Conservation (phyloP, 495 filamentous ascomycete genomes). For the Symbiotaphrina buchneri region DNA sequence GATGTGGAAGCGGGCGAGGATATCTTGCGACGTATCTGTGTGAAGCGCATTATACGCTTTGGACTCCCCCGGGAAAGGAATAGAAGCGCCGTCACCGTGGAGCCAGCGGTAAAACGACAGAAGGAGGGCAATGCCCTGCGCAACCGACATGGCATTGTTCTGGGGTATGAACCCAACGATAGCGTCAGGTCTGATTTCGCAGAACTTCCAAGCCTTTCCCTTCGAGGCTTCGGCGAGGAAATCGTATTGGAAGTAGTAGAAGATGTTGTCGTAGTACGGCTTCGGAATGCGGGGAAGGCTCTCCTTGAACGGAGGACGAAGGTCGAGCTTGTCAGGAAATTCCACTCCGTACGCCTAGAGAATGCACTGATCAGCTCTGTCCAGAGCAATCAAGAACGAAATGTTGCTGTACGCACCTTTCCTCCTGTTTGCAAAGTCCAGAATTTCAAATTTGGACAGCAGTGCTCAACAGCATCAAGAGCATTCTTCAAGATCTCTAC, state of each 20-base stretch:
- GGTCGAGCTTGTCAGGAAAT: conserved; percentile 12
- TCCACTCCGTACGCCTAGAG: conserved; percentile 15
- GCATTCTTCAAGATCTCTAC: too few species aligned
- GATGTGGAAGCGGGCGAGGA: too few species aligned
- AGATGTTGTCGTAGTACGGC: conserved; percentile 19
- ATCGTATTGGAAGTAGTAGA: conserved; percentile 24
- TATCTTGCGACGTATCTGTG: too few species aligned
- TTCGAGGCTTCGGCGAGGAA: conserved; percentile 12
- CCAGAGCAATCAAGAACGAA: too few species aligned
- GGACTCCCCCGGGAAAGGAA: too few species aligned
- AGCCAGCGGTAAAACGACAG: conserved; percentile 18
- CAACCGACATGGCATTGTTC: conserved; percentile 19
- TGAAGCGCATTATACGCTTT: too few species aligned
- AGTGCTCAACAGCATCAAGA: too few species aligned
- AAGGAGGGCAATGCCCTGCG: conserved; percentile 17
- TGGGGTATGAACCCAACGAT: conserved; percentile 21
- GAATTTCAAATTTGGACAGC: too few species aligned
- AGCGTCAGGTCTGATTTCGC: conserved; percentile 21
- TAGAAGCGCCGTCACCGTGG: too few species aligned
- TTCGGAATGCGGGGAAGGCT: conserved; percentile 17
- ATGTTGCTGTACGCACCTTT: too few species aligned
- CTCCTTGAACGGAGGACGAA: conserved; percentile 16
- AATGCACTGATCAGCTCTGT: background rate
- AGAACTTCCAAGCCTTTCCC: conserved; percentile 20
- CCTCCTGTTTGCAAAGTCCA: too few species aligned